phyloP scores from a whole-genome alignment of 768 basidiomycete genomes.

The Mycena sanguinolenta region DNA sequence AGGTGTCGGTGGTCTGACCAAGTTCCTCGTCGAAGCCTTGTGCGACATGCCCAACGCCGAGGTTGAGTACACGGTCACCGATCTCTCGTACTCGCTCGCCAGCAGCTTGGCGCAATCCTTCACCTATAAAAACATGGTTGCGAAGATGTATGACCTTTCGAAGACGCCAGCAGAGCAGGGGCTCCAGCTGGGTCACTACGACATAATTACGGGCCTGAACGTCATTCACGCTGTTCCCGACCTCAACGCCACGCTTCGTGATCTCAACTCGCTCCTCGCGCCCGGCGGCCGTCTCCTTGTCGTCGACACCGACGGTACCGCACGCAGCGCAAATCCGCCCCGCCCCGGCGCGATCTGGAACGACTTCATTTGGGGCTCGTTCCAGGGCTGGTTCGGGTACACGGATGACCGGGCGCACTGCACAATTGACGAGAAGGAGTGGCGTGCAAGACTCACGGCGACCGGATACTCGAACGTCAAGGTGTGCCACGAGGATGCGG shows the following conservation, averaged over 20 bases:
- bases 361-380: slow-evolving; percentile 29
- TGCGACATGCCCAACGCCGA: slow-evolving; percentile 29
- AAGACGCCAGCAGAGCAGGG: slow-evolving; percentile 29
- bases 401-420: slow-evolving; percentile 26
- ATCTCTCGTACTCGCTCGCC: slow-evolving; percentile 28
- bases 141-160: slow-evolving; percentile 32
- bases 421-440: slow-evolving; percentile 27
- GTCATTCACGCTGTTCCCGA: slow-evolving; percentile 27
- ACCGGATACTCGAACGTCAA: slow-evolving; percentile 27
- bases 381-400: slow-evolving; percentile 31
- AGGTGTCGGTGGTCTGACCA: slow-evolving; percentile 30
- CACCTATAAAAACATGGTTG: slow-evolving; percentile 29
- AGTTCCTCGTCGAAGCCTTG: slow-evolving; percentile 30
- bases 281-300: slow-evolving; percentile 24
- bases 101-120: slow-evolving; percentile 25
- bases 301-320: slow-evolving; percentile 28
- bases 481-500: slow-evolving; percentile 29
- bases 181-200: slow-evolving; percentile 27
- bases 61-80: slow-evolving; percentile 31
- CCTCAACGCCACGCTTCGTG: slow-evolving; percentile 20
- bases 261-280: slow-evolving; percentile 23
- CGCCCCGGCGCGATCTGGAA: slow-evolving; percentile 31
- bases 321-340: slow-evolving; percentile 23
- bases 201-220: slow-evolving; percentile 27
- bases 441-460: slow-evolving; percentile 14